phyloP scores from a whole-genome alignment of 805 yeast genomes.

The Wickerhamiella bombiphila region DNA sequence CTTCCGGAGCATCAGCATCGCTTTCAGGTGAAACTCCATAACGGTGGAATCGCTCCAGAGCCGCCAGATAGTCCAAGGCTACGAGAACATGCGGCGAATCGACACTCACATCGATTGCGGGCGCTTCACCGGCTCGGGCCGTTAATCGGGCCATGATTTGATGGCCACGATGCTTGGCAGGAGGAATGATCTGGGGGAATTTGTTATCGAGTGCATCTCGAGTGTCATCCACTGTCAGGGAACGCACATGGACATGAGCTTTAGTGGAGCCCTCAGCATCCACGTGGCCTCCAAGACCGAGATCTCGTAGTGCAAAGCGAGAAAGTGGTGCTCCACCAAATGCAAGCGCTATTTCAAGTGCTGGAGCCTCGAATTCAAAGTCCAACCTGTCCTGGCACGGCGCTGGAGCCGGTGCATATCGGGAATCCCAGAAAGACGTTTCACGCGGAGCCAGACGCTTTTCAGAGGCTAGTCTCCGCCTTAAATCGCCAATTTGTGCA shows the following conservation, averaged over 20 bases:
- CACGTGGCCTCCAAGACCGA: conserved; percentile 37
- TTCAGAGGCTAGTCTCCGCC: conserved; percentile 13
- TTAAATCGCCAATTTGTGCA: conserved; percentile 26
- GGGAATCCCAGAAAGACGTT: conserved; percentile 10
- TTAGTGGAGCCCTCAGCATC: conserved; percentile 39
- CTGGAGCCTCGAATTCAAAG: conserved; percentile 15
- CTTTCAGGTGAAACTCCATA: conserved; percentile 29
- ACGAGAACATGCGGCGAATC: conserved; percentile 70
- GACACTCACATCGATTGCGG: conserved; percentile 28
- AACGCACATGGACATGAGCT: conserved; percentile 48
- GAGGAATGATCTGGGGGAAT: conserved; percentile 72
- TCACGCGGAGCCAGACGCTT: conserved; percentile 13
- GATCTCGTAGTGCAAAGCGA: conserved; percentile 42
- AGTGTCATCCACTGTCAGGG: conserved; percentile 67
- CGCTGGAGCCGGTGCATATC: neutral
- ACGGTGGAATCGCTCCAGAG: conserved; percentile 51
- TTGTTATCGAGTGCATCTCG: conserved; percentile 48
- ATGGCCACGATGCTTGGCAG: conserved; percentile 40
- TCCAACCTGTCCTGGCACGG: conserved; percentile 2
- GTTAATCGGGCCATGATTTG: conserved; percentile 49
- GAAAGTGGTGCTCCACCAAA: conserved; percentile 30
- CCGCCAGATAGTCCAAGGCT: conserved; percentile 75
- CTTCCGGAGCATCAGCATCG: conserved; percentile 10
- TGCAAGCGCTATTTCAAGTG: conserved; percentile 8
- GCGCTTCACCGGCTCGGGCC: conserved; percentile 14